phyloP scores from a whole-genome alignment of 441 rosid genomes.

The Gossypium schwendimanii region DNA sequence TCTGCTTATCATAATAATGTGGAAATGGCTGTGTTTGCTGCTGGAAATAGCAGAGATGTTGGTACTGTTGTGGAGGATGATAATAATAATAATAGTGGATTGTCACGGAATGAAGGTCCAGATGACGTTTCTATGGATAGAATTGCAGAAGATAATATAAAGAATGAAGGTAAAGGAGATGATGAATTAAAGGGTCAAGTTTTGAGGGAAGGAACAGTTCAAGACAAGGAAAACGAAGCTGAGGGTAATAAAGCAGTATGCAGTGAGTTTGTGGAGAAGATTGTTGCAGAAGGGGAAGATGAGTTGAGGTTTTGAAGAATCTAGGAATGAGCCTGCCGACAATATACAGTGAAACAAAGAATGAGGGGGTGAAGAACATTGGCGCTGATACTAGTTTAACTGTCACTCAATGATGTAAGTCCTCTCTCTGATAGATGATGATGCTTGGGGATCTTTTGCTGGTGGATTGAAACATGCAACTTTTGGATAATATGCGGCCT shows the following conservation, averaged over 20 bases:
- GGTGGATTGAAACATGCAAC: conserved; percentile 14
- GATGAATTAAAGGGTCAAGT: background rate
- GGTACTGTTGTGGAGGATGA: conserved; percentile 19
- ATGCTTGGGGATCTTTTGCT: conserved; percentile 23
- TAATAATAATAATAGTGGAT: conserved; percentile 9
- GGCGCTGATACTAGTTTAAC: conserved; percentile 24
- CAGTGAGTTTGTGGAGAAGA: conserved; percentile 21
- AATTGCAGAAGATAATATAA: background rate
- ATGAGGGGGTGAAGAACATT: conserved; percentile 23
- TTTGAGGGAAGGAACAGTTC: conserved; percentile 1
- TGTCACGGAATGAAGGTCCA: background rate
- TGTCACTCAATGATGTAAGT: conserved; percentile 31
- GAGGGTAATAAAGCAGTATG: conserved; percentile 17
- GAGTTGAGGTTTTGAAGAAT: conserved; percentile 13
- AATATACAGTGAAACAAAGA: conserved; percentile 1
- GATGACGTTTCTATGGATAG: conserved; percentile 36
- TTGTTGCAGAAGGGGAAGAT: conserved; percentile 15
- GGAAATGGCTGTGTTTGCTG: conserved; percentile 21
- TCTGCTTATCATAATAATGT: conserved; percentile 25
- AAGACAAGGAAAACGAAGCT: conserved; percentile 7
- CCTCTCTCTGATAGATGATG: conserved; percentile 29
- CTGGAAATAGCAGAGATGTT: conserved; percentile 16
- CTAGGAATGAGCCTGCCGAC: conserved; percentile 1
- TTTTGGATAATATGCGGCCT: conserved; percentile 15
- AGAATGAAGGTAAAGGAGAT: background rate